phyloP scores from a whole-genome alignment of 768 basidiomycete genomes.

The Podaxis sp. region DNA sequence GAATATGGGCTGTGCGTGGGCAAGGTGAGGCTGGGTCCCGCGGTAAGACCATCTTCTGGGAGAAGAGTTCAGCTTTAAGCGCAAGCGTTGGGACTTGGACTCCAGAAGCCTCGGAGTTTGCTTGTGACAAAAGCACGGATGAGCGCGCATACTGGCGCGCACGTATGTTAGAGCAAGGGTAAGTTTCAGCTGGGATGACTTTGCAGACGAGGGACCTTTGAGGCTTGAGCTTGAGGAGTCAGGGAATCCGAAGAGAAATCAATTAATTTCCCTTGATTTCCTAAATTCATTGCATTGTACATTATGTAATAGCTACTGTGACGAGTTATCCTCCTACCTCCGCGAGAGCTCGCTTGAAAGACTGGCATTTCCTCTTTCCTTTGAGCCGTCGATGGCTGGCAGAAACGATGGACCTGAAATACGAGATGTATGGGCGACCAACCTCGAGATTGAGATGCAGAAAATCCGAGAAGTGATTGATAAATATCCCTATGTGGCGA shows the following conservation, averaged over 20 bases:
- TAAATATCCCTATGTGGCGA: conserved; percentile 89
- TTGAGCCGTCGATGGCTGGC: conserved; percentile 10
- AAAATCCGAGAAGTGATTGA: conserved; percentile 87
- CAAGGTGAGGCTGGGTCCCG: no score
- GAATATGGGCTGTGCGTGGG: no score
- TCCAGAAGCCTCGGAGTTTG: no score
- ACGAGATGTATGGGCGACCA: conserved; percentile 93
- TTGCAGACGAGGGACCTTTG: no score
- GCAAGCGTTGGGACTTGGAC: no score
- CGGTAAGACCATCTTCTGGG: no score
- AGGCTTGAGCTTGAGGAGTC: neutral
- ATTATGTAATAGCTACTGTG: conserved; percentile 11
- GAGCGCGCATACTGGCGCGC: no score
- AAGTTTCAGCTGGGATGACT: no score
- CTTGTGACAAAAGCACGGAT: no score
- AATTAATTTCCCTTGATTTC: neutral
- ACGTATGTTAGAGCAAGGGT: no score
- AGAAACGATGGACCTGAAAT: conserved; percentile 38
- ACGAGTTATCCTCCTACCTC: conserved; percentile 6
- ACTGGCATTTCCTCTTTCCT: neutral
- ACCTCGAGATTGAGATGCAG: conserved; percentile 91
- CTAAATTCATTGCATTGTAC: neutral
- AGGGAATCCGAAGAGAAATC: neutral
- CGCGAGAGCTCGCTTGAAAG: neutral
- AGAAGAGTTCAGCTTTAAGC: no score